Base-by-base conservation (phyloP, 2,329 filamentous ascomycete genomes). In the Thelonectria blattea region DNA sequence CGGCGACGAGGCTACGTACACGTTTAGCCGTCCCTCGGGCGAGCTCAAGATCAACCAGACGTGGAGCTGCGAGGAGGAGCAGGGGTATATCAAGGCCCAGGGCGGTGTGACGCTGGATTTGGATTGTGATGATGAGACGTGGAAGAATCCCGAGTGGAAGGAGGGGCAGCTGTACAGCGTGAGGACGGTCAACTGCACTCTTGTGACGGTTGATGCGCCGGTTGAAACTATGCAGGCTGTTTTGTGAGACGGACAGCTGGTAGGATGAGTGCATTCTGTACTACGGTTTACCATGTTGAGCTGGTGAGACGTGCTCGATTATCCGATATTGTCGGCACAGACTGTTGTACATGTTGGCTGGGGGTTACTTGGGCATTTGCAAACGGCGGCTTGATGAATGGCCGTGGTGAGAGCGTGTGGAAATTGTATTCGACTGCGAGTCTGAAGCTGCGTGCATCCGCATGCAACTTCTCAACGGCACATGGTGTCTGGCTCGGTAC, bases 31-130 rank as follows among this genome's bases (percentile, higher is more conserved):
- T 2, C 47, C 47, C 12, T 37, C 54, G 20, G 54, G 54, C 2
- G 47, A 56, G 18, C 47, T 56, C 9, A 18, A 51, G 11, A 5
- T 56, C 12, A 56, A 56, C n/a, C 54, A 56, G 18, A 56, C 54
- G 5, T 56, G 54, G 54, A 27, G 24, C 17, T 56, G 54, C 10
- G 27, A 34, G 18, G 39, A 41, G 9, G 46, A 56, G 4, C 24
- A 39, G 8, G 54, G 54, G 9, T 56, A 45, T 14, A 50, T 56
- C 27, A 46, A 34, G 11, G 54, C 47, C 5, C 34, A 42, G 15
- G 54, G 54, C 7, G 39, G 27, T n/a, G 27, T 39, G n/a, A 45
- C 14, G 1, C 15, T 56, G 18, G 32, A 51, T 32, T 24, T 56
- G 4, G n/a, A 45, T 15, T 56, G 54, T 4, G 22, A 10, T 2